A percentile compares a stretch with the other conserved stretches of the same genome.
Evolutionary conservation across 2,329 filamentous ascomycete genomes (phyloP).

Genomic region (Colletotrichum sp.): DNA sequence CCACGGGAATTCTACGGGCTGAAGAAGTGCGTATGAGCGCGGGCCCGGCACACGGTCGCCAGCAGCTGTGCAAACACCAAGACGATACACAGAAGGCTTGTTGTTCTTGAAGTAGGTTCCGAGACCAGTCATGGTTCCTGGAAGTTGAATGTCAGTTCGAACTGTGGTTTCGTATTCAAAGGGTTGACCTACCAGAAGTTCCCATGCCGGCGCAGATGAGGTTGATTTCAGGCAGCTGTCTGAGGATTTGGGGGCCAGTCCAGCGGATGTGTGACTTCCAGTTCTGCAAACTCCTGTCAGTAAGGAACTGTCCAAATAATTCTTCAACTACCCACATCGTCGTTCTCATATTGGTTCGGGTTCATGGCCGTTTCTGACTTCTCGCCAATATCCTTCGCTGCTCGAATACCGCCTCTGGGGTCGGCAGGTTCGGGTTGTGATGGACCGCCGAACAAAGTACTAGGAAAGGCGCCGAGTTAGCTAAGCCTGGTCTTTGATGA

Average conservation of each 20-base stretch:
- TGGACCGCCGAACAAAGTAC: slow-evolving; percentile 62
- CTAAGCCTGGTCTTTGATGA: not conserved
- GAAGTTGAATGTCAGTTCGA: not conserved
- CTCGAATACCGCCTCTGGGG: slow-evolving; percentile 57
- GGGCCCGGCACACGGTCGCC: slow-evolving; percentile 66
- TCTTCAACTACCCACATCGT: slow-evolving; percentile 30
- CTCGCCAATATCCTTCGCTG: slow-evolving; percentile 45
- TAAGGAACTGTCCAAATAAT: rapidly evolving
- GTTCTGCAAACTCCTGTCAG: slow-evolving; percentile 37
- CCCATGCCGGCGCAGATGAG: slow-evolving; percentile 63
- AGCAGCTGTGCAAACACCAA: slow-evolving; percentile 59
- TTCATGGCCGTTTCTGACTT: slow-evolving; percentile 51
- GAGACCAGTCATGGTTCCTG: slow-evolving; percentile 52
- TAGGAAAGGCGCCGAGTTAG: slow-evolving; percentile 19
- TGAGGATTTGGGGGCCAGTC: slow-evolving; percentile 64
- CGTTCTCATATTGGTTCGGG: slow-evolving; percentile 62
- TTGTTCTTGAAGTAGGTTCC: slow-evolving; percentile 54
- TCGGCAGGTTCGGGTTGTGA: slow-evolving; percentile 62
- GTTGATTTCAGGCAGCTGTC: slow-evolving; percentile 61
- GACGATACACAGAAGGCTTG: slow-evolving; percentile 52
- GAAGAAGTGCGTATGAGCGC: slow-evolving; percentile 54
- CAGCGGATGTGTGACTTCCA: slow-evolving; percentile 61
- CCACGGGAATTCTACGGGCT: slow-evolving; percentile 63
- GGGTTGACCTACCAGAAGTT: slow-evolving; percentile 48
- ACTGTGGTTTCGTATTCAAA: not conserved